These are phyloP conservation scores for Ustilago crameri DNA, from an alignment of 1,284 basidiomycete genomes.

Conservation along the genomic window DNA sequence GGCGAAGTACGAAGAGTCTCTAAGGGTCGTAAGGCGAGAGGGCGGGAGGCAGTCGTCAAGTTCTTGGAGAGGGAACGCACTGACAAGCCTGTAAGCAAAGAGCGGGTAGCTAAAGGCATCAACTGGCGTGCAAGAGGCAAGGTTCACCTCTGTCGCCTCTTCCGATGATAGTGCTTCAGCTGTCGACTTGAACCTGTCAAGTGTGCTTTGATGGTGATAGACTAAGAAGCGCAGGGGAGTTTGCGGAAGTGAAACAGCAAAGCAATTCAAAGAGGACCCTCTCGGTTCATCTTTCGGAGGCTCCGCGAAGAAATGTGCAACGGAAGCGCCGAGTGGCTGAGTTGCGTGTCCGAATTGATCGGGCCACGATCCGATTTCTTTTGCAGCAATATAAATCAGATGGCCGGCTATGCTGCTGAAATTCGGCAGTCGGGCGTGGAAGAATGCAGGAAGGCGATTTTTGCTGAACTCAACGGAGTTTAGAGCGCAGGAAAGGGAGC, in stretches of 20 bases:
- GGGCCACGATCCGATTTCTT: constrained; percentile 8
- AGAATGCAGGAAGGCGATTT: constrained; percentile 1
- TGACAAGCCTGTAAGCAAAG: constrained; percentile 30
- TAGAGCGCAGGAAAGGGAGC: constrained; percentile 1
- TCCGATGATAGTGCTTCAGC: background rate
- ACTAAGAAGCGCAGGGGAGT: background rate
- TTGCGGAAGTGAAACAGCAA: background rate
- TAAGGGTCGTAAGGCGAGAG: constrained; percentile 10
- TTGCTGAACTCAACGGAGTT: no score
- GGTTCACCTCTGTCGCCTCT: constrained; percentile 1
- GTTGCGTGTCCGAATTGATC: constrained; percentile 13
- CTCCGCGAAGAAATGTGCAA: constrained; percentile 2
- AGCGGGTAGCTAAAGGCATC: constrained; percentile 30
- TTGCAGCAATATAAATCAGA: background rate
- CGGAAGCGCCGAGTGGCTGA: constrained; percentile 4
- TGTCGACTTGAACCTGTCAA: background rate
- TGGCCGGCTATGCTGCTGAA: background rate
- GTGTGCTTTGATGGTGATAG: background rate
- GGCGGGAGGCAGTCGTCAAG: constrained; percentile 16
- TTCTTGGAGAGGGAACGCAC: constrained; percentile 12
- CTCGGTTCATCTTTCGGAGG: constrained; percentile 3
- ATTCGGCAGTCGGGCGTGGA: background rate
- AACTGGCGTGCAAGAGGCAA: constrained; percentile 8
- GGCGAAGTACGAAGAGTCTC: background rate
- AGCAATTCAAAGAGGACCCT: constrained; percentile 12